These are phyloP conservation scores for Rhododendron kiyosumense DNA, from an alignment of 148 eudicot genomes.

Conservation along the genomic window DNA sequence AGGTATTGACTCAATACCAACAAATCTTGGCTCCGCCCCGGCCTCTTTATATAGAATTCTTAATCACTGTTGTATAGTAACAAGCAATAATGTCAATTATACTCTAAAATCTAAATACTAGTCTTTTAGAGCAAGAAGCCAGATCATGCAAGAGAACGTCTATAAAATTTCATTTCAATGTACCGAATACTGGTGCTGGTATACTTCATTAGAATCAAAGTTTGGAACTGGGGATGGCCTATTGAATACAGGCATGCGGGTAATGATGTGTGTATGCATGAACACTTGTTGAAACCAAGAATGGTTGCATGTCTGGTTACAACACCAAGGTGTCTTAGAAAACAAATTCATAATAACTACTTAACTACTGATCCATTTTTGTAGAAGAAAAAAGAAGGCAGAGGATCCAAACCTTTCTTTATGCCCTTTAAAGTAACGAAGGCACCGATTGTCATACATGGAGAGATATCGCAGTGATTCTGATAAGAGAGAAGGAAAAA, in stretches of 20 bases:
- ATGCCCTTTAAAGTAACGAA: constrained; percentile 97
- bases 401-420: constrained; percentile 67
- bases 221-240: not conserved
- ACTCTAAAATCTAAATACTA: not conserved
- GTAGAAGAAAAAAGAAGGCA: constrained; percentile 1
- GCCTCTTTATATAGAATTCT: not conserved
- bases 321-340: not conserved
- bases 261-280: not conserved
- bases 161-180: not conserved
- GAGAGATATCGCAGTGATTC: constrained; percentile 91
- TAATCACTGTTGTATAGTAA: not conserved
- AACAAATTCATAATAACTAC: not conserved
- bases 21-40: not conserved
- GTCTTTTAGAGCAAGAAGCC: constrained; percentile 1
- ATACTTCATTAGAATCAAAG: not conserved
- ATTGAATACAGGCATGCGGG: not conserved
- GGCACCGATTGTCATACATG: constrained; percentile 90
- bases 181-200: not conserved
- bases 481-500: constrained; percentile 25
- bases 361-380: not conserved
- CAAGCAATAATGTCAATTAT: not conserved
- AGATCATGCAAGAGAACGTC: not conserved
- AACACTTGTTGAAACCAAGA: not conserved
- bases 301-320: not conserved
- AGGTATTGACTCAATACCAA: not conserved